Evolutionary conservation across 2,329 filamentous ascomycete species (phyloP).

Genomic region (Botryotinia narcissicola): DNA sequence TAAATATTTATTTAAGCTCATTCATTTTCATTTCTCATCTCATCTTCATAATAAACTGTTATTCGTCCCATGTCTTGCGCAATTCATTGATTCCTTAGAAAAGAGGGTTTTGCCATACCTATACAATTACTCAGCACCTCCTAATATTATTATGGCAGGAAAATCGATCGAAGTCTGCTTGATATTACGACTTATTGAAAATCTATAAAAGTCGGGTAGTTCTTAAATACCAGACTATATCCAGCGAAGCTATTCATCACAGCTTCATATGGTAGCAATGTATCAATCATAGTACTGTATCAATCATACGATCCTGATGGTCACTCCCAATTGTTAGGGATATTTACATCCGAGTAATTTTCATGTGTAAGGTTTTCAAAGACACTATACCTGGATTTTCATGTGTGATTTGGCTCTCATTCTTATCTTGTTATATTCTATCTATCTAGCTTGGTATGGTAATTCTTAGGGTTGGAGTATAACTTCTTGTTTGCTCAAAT

Average conservation of each 20-base stretch:
- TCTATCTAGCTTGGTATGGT: not conserved
- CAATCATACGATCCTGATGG: not conserved
- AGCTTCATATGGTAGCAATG: not conserved
- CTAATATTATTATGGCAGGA: not conserved
- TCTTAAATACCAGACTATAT: not conserved
- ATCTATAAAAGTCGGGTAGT: not conserved
- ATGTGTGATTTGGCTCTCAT: not conserved
- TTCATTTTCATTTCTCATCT: not conserved
- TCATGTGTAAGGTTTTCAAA: not conserved
- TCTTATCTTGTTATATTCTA: not conserved
- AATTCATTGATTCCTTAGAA: not conserved
- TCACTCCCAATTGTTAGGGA: not conserved
- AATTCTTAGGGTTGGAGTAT: rapidly evolving
- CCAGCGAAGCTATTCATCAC: not conserved
- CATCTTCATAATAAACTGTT: not conserved
- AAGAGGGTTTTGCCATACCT: not conserved
- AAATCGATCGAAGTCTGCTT: not conserved
- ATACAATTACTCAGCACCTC: not conserved
- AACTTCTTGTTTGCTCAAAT: not conserved
- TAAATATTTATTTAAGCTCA: not conserved
- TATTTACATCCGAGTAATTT: not conserved
- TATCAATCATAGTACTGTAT: not conserved
- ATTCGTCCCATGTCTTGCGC: not conserved
- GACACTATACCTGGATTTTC: not conserved
- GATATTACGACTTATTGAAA: not conserved